Evolutionary conservation across 108 stramenopile genomes (phyloP).

Genomic region (Heterococcus sp.): DNA sequence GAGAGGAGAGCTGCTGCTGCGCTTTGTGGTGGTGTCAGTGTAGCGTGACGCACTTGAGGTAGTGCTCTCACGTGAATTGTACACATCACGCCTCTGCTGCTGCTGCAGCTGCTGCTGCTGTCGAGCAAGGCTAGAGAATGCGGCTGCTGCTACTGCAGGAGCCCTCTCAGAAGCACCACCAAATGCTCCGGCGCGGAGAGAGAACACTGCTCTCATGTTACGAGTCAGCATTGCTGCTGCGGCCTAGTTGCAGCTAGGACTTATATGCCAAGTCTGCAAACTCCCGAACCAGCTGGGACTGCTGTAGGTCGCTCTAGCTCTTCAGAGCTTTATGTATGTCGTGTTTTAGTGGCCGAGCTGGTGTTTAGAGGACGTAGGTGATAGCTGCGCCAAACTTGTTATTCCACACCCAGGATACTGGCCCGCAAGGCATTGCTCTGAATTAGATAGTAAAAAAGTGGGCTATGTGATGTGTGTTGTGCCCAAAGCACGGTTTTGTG

Average conservation of each 20-base stretch:
- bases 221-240: not conserved
- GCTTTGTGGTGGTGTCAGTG: not conserved
- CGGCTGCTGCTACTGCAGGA: not conserved
- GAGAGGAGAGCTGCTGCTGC: not conserved
- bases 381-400: not conserved
- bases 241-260: not conserved
- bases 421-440: too few relatives aligned
- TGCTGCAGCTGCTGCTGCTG: not conserved
- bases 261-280: not conserved
- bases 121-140: not conserved
- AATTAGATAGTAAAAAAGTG: too few relatives aligned
- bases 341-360: too few relatives aligned
- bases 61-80: too few relatives aligned
- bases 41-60: not conserved
- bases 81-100: not conserved
- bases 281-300: not conserved
- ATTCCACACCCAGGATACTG: too few relatives aligned
- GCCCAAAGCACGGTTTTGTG: too few relatives aligned
- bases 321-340: not conserved
- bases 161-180: not conserved
- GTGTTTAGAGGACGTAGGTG: not conserved
- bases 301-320: not conserved
- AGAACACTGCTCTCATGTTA: not conserved
- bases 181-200: too few relatives aligned
- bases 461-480: too few relatives aligned